Evolutionary conservation across 257 asterid species (phyloP).

Genomic region (Ehretia macrophylla): DNA sequence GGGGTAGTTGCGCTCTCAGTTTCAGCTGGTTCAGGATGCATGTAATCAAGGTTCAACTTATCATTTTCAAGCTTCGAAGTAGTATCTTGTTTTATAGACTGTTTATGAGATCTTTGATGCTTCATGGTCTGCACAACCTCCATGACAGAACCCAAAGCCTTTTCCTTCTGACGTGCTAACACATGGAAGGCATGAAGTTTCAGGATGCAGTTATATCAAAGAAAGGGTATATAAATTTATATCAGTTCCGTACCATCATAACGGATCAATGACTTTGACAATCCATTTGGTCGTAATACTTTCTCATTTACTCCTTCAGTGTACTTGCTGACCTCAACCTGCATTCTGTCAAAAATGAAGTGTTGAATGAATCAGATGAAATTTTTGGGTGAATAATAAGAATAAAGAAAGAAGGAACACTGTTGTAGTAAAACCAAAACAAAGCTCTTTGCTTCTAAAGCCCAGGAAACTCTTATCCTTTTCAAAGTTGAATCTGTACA

Average conservation of each 20-base stretch:
- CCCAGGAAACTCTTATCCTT: too few relatives aligned
- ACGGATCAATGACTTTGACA: conserved; percentile 87
- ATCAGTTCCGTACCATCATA: conserved; percentile 59
- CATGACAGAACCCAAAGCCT: conserved; percentile 71
- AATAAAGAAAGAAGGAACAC: too few relatives aligned
- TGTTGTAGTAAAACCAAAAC: too few relatives aligned
- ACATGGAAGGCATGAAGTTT: conserved; percentile 20
- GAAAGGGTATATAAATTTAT: conserved; percentile 4
- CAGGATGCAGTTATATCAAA: conserved; percentile 7
- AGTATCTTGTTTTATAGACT: conserved; percentile 47
- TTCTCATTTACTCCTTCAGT: conserved; percentile 84
- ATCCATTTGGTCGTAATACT: conserved; percentile 87
- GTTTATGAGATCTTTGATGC: conserved; percentile 54
- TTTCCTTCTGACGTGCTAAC: conserved; percentile 94
- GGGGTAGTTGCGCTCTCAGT: conserved; percentile 41
- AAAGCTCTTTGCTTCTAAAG: too few relatives aligned
- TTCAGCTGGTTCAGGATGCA: conserved; percentile 51
- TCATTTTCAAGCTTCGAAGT: conserved; percentile 25
- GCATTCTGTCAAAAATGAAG: conserved; percentile 66
- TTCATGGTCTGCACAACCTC: conserved; percentile 92
- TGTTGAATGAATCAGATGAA: not conserved
- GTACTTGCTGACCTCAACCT: conserved; percentile 99
- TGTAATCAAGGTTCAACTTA: conserved; percentile 23
- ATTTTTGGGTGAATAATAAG: too few relatives aligned
- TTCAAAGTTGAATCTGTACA: too few relatives aligned